These are phyloP conservation scores for Debaryomyces fabryi DNA, from an alignment of 1,139 yeast species.

Conservation along the genomic window DNA sequence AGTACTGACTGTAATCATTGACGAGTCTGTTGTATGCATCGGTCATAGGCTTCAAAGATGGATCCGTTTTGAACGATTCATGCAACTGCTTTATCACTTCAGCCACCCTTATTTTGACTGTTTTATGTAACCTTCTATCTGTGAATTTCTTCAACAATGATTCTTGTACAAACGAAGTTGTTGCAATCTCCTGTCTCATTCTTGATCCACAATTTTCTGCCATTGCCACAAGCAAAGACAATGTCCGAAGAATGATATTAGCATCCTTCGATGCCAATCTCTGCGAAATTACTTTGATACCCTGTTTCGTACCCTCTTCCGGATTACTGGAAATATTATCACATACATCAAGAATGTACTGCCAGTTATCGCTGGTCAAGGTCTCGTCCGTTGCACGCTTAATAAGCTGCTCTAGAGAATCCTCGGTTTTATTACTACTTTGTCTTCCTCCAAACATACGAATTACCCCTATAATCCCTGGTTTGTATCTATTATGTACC, in stretches of 20 bases:
- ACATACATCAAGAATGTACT: conserved; percentile 76
- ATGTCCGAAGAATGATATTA: conserved; percentile 72
- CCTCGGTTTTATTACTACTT: background rate
- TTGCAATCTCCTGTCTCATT: conserved; percentile 79
- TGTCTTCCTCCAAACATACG: conserved; percentile 13
- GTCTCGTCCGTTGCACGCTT: conserved; percentile 82
- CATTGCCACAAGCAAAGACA: conserved; percentile 71
- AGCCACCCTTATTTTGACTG: conserved; percentile 66
- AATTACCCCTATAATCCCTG: background rate
- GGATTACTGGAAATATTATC: conserved; percentile 78
- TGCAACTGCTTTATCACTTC: conserved; percentile 70
- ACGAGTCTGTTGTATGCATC: conserved; percentile 57
- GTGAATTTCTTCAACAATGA: conserved; percentile 56
- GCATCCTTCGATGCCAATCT: conserved; percentile 71
- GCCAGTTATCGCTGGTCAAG: conserved; percentile 87
- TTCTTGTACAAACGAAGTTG: conserved; percentile 62
- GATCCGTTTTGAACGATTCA: conserved; percentile 64
- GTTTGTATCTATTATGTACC: background rate
- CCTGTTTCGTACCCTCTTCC: conserved; percentile 56
- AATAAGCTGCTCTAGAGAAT: conserved; percentile 25
- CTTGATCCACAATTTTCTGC: conserved; percentile 95
- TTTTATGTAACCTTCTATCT: conserved; percentile 61
- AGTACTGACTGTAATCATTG: conserved; percentile 46
- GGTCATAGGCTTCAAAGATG: conserved; percentile 70
- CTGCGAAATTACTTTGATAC: conserved; percentile 51